Evolutionary conservation across 495 filamentous ascomycete species (phyloP).

Genomic region (Evernia prunastri): DNA sequence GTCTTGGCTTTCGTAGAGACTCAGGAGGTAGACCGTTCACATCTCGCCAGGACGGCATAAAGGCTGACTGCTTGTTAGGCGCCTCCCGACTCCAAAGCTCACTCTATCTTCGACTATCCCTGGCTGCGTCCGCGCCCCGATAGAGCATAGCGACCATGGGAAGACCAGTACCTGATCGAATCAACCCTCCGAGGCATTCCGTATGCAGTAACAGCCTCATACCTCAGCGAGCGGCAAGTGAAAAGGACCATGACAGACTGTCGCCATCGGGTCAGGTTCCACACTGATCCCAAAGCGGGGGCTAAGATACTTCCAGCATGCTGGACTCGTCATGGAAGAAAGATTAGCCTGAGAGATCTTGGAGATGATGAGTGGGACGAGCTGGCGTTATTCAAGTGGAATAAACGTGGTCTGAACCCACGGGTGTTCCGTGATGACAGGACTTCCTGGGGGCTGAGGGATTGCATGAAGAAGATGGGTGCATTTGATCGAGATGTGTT

Average conservation of each 20-base stretch:
- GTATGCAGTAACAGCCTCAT: background rate
- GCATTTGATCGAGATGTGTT: background rate
- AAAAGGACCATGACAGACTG: background rate
- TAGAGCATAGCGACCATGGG: background rate
- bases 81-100: background rate
- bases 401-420: background rate
- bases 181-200: background rate
- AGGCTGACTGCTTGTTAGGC: background rate
- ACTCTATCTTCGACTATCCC: background rate
- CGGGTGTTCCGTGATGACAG: background rate
- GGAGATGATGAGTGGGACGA: background rate
- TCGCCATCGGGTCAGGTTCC: background rate
- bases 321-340: background rate
- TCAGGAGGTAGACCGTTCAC: background rate
- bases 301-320: background rate
- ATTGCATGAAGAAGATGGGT: conserved; percentile 3
- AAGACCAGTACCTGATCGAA: conserved; percentile 16
- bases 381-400: background rate
- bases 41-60: background rate
- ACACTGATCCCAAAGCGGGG: conserved; percentile 1
- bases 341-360: background rate
- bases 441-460: background rate
- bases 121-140: background rate
- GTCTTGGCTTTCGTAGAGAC: background rate
- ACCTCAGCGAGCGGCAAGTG: background rate